A percentile compares a stretch with the other conserved stretches of the same genome.
Evolutionary conservation across 1,284 basidiomycete species (phyloP).

Genomic region (Earliella scabrosa): DNA sequence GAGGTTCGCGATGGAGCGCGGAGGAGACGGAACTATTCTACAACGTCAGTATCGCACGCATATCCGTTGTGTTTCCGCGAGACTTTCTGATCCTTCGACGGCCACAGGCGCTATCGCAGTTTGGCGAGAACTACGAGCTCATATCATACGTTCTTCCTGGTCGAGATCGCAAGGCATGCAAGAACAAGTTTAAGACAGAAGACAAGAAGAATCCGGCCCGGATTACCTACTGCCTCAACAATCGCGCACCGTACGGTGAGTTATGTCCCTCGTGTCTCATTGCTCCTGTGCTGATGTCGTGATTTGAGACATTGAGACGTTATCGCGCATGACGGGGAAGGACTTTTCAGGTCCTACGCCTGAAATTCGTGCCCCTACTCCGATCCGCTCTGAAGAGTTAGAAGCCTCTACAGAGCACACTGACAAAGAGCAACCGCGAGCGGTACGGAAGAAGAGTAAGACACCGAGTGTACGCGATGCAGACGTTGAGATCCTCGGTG

Average conservation of each 20-base stretch:
- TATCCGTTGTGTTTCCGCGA: not conserved
- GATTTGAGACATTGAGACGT: slow-evolving; percentile 62
- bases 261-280: slow-evolving; percentile 11
- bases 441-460: slow-evolving; percentile 31
- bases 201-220: slow-evolving; percentile 77
- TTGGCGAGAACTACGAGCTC: slow-evolving; percentile 92
- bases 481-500: slow-evolving; percentile 34
- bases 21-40: slow-evolving; percentile 89
- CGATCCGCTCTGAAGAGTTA: slow-evolving; percentile 32
- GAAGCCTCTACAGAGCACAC: not conserved
- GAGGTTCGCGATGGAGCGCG: slow-evolving; percentile 81
- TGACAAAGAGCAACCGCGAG: not conserved
- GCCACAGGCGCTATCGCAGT: slow-evolving; percentile 78
- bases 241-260: slow-evolving; percentile 72
- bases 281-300: not conserved
- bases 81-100: slow-evolving; percentile 2
- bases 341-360: slow-evolving; percentile 83
- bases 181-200: slow-evolving; percentile 89
- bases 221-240: slow-evolving; percentile 69
- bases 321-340: slow-evolving; percentile 78
- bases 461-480: slow-evolving; percentile 28
- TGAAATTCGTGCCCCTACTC: slow-evolving; percentile 60
- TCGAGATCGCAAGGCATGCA: slow-evolving; percentile 87
- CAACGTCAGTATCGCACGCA: slow-evolving; percentile 57
- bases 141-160: slow-evolving; percentile 86